Conservation (phyloP, 2,329 filamentous ascomycete species). For the Colletotrichum sp. region DNA sequence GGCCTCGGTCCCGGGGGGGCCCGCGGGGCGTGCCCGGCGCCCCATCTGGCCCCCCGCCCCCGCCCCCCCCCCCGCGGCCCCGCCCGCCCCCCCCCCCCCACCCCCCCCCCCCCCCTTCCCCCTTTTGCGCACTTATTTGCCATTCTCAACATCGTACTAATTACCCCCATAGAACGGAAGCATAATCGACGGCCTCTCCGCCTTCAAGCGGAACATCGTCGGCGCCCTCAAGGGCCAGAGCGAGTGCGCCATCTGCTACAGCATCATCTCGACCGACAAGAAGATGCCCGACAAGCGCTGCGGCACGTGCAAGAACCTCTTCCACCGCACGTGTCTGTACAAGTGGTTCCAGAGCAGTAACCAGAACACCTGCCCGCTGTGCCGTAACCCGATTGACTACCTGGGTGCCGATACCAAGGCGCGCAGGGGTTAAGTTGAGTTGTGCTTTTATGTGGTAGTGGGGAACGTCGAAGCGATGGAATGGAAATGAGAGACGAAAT, state of each 20-base stretch:
- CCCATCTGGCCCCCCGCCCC: too few relatives aligned
- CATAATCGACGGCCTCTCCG: constrained; percentile 83
- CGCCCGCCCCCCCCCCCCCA: too few relatives aligned
- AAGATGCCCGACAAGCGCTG: constrained; percentile 92
- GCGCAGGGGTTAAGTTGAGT: not conserved
- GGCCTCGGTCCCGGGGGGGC: too few relatives aligned
- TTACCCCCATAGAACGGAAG: constrained; percentile 67
- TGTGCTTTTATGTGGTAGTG: not conserved
- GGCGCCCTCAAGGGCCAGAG: constrained; percentile 90
- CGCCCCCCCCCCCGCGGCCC: too few relatives aligned
- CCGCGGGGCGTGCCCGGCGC: too few relatives aligned
- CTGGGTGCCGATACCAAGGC: constrained; percentile 42
- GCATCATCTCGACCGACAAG: constrained; percentile 87
- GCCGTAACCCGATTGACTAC: constrained; percentile 83
- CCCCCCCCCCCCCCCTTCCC: too few relatives aligned
- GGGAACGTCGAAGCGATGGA: not conserved
- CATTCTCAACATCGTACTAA: not conserved
- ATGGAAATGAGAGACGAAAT: not conserved
- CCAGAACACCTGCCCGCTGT: constrained; percentile 89
- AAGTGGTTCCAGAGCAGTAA: constrained; percentile 98
- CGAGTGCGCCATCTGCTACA: constrained; percentile 97
- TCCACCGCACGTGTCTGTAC: constrained; percentile 89
- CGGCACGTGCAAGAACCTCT: constrained; percentile 90
- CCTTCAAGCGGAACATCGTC: constrained; percentile 86
- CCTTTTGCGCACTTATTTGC: not conserved